These are phyloP conservation scores for Leptographium wingfieldii DNA, from an alignment of 2,329 filamentous ascomycete genomes.

Conservation along the genomic window DNA sequence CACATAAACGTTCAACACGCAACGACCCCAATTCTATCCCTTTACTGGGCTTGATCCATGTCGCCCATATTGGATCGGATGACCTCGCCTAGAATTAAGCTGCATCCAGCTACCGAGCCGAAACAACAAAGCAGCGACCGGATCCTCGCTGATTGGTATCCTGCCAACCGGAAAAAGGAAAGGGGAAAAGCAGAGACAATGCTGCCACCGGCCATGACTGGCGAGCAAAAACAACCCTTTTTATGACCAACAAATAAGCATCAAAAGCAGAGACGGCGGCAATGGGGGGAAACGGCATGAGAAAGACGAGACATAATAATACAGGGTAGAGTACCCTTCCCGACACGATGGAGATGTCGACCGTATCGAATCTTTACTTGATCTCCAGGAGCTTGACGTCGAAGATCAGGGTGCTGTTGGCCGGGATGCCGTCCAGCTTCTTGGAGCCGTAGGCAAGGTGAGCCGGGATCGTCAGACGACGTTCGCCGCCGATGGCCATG, in stretches of 20 bases:
- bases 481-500: constrained; percentile 89
- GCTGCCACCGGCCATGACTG: neutral
- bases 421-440: constrained; percentile 70
- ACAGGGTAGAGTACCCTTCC: neutral
- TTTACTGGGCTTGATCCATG: neutral
- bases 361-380: constrained; percentile 41
- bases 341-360: neutral
- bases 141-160: constrained; percentile 1
- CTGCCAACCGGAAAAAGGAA: neutral
- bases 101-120: constrained; percentile 2
- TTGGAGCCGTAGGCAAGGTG: constrained; percentile 82
- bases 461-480: constrained; percentile 79
- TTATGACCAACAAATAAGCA: neutral
- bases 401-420: constrained; percentile 83
- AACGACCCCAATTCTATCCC: neutral
- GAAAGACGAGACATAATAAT: neutral
- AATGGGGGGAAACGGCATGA: neutral
- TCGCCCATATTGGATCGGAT: neutral
- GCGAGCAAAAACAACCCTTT: neutral
- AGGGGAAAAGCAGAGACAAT: neutral
- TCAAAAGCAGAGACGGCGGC: neutral
- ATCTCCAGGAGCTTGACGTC: constrained; percentile 80
- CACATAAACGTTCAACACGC: neutral
- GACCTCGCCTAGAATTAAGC: neutral
- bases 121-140: neutral